Base-by-base conservation (phyloP, 2,329 filamentous ascomycete genomes). In the Exophiala lecanii-corni region DNA sequence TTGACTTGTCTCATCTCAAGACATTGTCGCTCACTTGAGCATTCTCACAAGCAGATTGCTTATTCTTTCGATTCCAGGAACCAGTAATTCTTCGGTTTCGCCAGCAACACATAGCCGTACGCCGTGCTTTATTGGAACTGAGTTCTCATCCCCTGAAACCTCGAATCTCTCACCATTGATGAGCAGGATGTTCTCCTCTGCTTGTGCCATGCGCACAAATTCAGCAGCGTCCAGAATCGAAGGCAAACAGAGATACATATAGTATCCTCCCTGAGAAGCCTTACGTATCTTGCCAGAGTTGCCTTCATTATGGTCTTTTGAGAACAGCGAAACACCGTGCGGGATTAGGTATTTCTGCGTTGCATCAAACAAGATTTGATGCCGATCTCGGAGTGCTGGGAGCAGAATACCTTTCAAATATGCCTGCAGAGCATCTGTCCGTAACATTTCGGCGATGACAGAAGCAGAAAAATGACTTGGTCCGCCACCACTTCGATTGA, bases 201-300 rank as follows among this genome's bases (percentile, higher is more conserved):
- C 64, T 56, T 73, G 66, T n/a, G 81, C 81, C 25, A 69, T 68
- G 51, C 71, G 63, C 5, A 77, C 76, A 20, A 87, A 68, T 7
- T 73, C 70, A 23, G 65, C 65, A 21, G 74, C 79, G 4, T 72
- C 69, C 39, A 82, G 65, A 35, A 59, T 41, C 49, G 62, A 50
- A 0, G 81, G 80, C 2, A 94, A 62, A 2, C 71, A 72, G 15
- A 94, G 62, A 88, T 88, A 94, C 33, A 94, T 69, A 61, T 94
- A 94, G 60, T 89, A 94, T 0, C 89, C 89, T 0, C 88, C 88
- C 21, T 82, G 82, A 2, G 81, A 62, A 64, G 2, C 61, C 61
- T 49, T 73, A 62, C 45, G 69, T 5, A 5, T 4, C 9, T 33
- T 9, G 13, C 18, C 12, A 3, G n/a, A n/a, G n/a, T n/a, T n/a